Base-by-base conservation (phyloP, 2,329 filamentous ascomycete species). In the Berkeleyomyces rouxiae region DNA sequence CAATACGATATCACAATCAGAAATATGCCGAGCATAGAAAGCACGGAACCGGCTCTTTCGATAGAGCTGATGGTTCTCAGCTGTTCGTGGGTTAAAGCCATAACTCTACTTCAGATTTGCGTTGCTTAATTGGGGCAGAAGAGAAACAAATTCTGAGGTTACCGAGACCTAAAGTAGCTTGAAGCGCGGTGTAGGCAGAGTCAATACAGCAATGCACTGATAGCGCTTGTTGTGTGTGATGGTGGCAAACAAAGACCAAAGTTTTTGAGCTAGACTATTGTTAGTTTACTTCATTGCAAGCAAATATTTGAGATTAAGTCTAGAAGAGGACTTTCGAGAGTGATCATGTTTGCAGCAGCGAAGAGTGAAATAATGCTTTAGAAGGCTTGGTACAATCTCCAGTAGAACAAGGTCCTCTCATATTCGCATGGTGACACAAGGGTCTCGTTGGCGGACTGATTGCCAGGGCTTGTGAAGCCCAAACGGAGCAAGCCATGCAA, bases 1-100 rank as follows among this genome's bases (percentile, higher is more conserved):
- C 71, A 74, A 64, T 79, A 84, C 10, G 79, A 77, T 64, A 80
- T 49, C 65, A 83, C 78, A 62, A 83, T 79, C 39, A 77, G 70
- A 33, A 77, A 63, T 9, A 83, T 77, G 2, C 78, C 76, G 4
- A 77, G 67, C 62, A 83, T 68, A 31, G 80, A 82, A 64, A 83
- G 67, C 11, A 75, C 75, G 7, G 80, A 80, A 40, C 81, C 81
- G 53, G 77, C 71, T 65, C 80, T 74, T 70, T 83, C 81, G 59
- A 81, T 72, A 53, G 73, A 68, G 23, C 78, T 74, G 53, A 82
- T 73, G 7, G 72, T 72, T 11, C 71, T 66, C 60, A 75, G 71
- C 66, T 80, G 72, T 3, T 70, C 65, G 6, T 66, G 55, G 0
- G 70, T 68, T n/a, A 78, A 68, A 37, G 66, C 61, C 66, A 67